Evolutionary conservation across 768 basidiomycete genomes (phyloP).

Genomic region (Postia placenta): DNA sequence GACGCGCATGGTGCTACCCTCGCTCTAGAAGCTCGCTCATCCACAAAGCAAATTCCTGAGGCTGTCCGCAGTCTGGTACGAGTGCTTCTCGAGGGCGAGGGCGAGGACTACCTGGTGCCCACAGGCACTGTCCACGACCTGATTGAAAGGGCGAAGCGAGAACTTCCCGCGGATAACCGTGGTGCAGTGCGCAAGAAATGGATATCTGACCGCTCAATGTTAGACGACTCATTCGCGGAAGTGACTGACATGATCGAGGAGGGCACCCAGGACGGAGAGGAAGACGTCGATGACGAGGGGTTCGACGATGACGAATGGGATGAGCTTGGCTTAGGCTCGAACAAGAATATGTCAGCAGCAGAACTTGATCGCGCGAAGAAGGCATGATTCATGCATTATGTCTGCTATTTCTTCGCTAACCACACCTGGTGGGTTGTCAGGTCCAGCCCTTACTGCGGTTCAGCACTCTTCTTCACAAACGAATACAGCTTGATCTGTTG

Average conservation of each 20-base stretch:
- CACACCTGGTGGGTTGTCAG: conserved; percentile 30
- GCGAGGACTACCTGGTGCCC: conserved; percentile 20
- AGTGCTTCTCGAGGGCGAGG: conserved; percentile 10
- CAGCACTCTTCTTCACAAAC: conserved; percentile 56
- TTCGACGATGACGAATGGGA: conserved; percentile 36
- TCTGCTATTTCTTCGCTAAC: conserved; percentile 3
- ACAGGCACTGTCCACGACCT: conserved; percentile 24
- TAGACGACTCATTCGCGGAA: conserved; percentile 59
- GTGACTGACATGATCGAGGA: conserved; percentile 47
- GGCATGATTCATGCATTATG: conserved; percentile 41
- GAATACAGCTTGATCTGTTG: conserved; percentile 47
- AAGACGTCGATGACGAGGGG: conserved; percentile 17
- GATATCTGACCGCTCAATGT: conserved; percentile 43
- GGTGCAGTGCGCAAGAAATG: conserved; percentile 51
- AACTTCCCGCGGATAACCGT: conserved; percentile 50
- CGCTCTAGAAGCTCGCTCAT: conserved; percentile 11
- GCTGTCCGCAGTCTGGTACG: conserved; percentile 11
- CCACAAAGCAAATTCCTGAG: conserved; percentile 13
- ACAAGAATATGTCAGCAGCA: conserved; percentile 34
- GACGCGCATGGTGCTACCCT: conserved; percentile 19
- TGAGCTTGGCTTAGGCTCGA: conserved; percentile 50
- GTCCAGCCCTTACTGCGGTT: conserved; percentile 55
- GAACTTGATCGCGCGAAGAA: conserved; percentile 58
- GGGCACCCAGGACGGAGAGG: conserved; percentile 19
- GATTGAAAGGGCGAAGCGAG: conserved; percentile 25